Evolutionary conservation across 495 filamentous ascomycete species (phyloP).

Genomic region (Xylaria nigripes): DNA sequence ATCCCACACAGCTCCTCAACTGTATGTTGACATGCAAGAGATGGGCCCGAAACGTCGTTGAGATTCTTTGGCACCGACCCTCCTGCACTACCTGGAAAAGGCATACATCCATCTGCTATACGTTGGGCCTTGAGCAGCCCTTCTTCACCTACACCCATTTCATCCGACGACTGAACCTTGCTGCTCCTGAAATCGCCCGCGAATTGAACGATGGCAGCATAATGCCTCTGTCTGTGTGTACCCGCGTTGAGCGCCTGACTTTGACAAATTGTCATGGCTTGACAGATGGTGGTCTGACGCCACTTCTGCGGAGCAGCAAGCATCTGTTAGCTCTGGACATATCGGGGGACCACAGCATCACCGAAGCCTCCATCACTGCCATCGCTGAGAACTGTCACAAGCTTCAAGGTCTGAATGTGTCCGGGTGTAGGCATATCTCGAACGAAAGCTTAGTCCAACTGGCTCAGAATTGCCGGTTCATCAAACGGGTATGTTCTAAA

Average conservation of each 20-base stretch:
- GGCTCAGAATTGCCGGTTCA: slow-evolving; percentile 70
- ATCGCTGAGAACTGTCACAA: slow-evolving; percentile 73
- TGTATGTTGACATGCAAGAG: slow-evolving; percentile 88
- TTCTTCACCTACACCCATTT: slow-evolving; percentile 82
- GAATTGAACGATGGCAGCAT: slow-evolving; percentile 86
- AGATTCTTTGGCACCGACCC: slow-evolving; percentile 90
- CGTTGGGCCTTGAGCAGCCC: slow-evolving; percentile 58
- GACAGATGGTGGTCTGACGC: slow-evolving; percentile 73
- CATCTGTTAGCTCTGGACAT: slow-evolving; percentile 88
- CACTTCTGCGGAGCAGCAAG: slow-evolving; percentile 68
- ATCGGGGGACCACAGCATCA: slow-evolving; percentile 68
- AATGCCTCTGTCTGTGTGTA: slow-evolving; percentile 71
- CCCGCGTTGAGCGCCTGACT: slow-evolving; percentile 86
- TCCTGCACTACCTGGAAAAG: slow-evolving; percentile 78
- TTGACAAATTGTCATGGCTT: slow-evolving; percentile 82
- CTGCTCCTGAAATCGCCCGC: slow-evolving; percentile 50
- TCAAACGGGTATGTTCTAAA: slow-evolving; percentile 68
- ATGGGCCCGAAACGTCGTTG: slow-evolving; percentile 90
- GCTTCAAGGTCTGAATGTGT: slow-evolving; percentile 90
- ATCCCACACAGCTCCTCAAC: slow-evolving; percentile 64
- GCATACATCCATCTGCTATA: slow-evolving; percentile 65
- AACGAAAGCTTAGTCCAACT: slow-evolving; percentile 78
- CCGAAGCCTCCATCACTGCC: slow-evolving; percentile 71
- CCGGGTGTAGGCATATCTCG: slow-evolving; percentile 73
- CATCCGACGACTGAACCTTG: slow-evolving; percentile 84